Evolutionary conservation across 352 stramenopile genomes (phyloP).

Genomic region (Globisporangium spiculum): DNA sequence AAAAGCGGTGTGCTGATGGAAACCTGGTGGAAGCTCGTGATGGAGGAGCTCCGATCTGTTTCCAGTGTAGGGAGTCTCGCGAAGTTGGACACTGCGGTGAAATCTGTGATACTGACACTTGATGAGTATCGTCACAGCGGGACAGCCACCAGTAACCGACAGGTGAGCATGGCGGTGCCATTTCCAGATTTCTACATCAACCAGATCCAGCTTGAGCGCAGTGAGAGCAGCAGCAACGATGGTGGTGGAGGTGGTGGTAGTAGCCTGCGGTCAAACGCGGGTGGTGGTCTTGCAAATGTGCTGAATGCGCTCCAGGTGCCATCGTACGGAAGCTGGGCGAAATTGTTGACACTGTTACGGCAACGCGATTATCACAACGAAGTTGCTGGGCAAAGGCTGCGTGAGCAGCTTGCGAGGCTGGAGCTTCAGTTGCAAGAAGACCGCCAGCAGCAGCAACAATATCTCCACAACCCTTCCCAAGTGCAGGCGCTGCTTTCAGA

Average conservation of each 20-base stretch:
- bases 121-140: not conserved
- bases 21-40: conserved; percentile 16
- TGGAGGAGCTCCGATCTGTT: conserved; percentile 32
- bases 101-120: conserved; percentile 9
- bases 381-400: not conserved
- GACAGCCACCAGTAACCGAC: not conserved
- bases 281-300: conserved; percentile 22
- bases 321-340: conserved; percentile 24
- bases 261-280: not conserved
- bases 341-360: conserved; percentile 20
- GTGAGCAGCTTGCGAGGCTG: conserved; percentile 13
- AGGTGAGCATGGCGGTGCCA: conserved; percentile 16
- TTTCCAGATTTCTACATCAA: conserved; percentile 41
- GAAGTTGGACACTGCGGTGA: conserved; percentile 18
- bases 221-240: not conserved
- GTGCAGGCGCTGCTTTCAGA: conserved; percentile 15
- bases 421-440: conserved; percentile 24
- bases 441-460: not conserved
- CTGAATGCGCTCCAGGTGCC: conserved; percentile 20
- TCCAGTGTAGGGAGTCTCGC: conserved; percentile 17
- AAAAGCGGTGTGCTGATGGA: conserved; percentile 15
- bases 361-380: not conserved
- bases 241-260: not conserved
- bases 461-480: not conserved
- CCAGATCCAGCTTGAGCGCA: conserved; percentile 19